A percentile compares a stretch with the other conserved stretches of the same genome.
Evolutionary conservation across 2,329 filamentous ascomycete genomes (phyloP).

Genomic region (Botrytis hyacinthi): DNA sequence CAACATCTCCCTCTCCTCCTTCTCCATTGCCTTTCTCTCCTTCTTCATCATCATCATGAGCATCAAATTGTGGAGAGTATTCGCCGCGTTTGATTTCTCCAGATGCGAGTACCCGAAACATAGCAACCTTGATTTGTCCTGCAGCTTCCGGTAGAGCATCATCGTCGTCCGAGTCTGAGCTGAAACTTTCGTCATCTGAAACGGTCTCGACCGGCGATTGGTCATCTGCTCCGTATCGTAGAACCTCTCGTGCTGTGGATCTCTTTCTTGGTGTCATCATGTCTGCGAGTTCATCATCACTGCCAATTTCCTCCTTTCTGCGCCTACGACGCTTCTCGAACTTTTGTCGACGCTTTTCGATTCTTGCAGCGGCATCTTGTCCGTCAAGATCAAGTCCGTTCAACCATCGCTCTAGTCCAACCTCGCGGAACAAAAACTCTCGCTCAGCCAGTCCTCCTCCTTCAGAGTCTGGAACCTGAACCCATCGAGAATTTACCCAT

Average conservation of each 20-base stretch:
- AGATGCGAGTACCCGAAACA: constrained; percentile 92
- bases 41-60: constrained; percentile 79
- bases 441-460: constrained; percentile 92
- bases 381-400: constrained; percentile 95
- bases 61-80: constrained; percentile 96
- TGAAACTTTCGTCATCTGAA: constrained; percentile 63
- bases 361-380: constrained; percentile 82
- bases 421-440: constrained; percentile 95
- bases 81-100: constrained; percentile 98
- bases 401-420: constrained; percentile 92
- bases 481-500: constrained; percentile 98
- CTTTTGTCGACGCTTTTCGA: constrained; percentile 85
- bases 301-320: constrained; percentile 52
- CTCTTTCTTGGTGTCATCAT: constrained; percentile 36
- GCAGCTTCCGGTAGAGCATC: constrained; percentile 91
- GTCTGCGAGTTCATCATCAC: constrained; percentile 46
- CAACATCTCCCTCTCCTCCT: constrained; percentile 70
- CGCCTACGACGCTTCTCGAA: constrained; percentile 67
- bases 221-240: constrained; percentile 78
- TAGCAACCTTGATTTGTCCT: constrained; percentile 95
- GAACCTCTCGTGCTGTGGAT: constrained; percentile 51
- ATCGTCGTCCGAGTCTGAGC: constrained; percentile 67
- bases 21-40: constrained; percentile 50
- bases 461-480: constrained; percentile 86
- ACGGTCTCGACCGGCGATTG: constrained; percentile 70